phyloP scores from a whole-genome alignment of 129 eudicot genomes.

The Tanacetum coccineum region DNA sequence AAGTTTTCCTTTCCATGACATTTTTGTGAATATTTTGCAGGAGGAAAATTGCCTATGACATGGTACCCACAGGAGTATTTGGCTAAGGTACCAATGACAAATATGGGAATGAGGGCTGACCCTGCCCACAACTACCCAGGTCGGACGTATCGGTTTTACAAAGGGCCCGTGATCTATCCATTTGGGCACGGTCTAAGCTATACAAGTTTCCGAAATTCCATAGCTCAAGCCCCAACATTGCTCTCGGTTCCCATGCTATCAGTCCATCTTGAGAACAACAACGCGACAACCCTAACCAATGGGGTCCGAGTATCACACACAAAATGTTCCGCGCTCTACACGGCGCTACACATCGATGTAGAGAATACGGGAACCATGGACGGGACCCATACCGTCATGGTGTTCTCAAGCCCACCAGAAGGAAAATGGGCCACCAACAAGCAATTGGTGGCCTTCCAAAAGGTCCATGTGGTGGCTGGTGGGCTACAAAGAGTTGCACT shows the following conservation, averaged over 20 bases:
- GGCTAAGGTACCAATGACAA: conserved; percentile 75
- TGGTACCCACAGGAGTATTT: conserved; percentile 89
- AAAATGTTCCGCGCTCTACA: conserved; percentile 51
- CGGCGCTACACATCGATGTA: conserved; percentile 60
- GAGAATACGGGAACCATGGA: conserved; percentile 71
- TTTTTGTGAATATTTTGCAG: conserved; percentile 29
- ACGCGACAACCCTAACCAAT: conserved; percentile 37
- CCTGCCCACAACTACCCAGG: conserved; percentile 87
- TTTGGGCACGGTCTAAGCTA: conserved; percentile 84
- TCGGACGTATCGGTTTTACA: conserved; percentile 87
- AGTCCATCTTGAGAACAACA: conserved; percentile 32
- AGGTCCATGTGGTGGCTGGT: conserved; percentile 70
- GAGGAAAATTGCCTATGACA: conserved; percentile 90
- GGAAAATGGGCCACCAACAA: conserved; percentile 52
- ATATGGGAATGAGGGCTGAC: conserved; percentile 78
- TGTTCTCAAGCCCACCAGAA: conserved; percentile 52
- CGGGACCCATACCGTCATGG: conserved; percentile 76
- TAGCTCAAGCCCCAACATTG: conserved; percentile 57
- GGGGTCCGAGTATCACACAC: conserved; percentile 56
- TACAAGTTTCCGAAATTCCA: conserved; percentile 49
- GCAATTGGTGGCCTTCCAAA: conserved; percentile 70
- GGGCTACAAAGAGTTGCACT: conserved; percentile 50
- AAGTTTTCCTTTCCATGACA: background rate
- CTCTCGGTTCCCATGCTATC: conserved; percentile 42
- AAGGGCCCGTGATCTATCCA: conserved; percentile 80